A percentile compares a stretch with the other conserved stretches of the same genome.
Conservation (phyloP, 305 asterid species). For the Fraxinus albicans region DNA sequence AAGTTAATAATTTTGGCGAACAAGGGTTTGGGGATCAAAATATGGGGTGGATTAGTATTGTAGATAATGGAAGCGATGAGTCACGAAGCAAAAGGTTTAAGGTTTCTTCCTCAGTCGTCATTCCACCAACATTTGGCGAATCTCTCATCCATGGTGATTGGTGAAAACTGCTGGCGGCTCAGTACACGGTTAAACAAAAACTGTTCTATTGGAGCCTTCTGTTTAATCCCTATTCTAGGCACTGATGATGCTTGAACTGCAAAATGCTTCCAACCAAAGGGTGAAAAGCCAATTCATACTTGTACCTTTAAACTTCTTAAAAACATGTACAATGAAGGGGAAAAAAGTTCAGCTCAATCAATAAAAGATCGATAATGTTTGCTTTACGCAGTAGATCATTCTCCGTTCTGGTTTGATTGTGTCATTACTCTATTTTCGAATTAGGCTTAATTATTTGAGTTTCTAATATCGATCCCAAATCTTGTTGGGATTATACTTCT, state of each 20-base stretch:
- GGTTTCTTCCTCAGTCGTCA: conserved; percentile 75
- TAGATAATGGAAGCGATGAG: conserved; percentile 41
- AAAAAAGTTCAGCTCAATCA: neutral
- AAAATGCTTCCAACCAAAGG: conserved; percentile 28
- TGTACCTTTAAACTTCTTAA: neutral
- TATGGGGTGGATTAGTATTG: conserved; percentile 68
- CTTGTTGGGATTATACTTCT: neutral
- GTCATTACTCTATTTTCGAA: neutral
- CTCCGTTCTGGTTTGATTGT: neutral
- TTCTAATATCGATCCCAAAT: neutral
- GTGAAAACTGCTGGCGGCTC: conserved; percentile 16
- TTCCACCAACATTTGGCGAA: conserved; percentile 70
- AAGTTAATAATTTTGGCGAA: conserved; percentile 30
- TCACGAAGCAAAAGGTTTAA: conserved; percentile 75
- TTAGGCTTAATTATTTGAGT: neutral
- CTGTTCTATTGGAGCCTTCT: neutral
- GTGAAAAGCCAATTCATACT: conserved; percentile 22
- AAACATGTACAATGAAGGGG: conserved; percentile 27
- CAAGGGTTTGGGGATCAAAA: conserved; percentile 38
- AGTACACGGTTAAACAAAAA: neutral
- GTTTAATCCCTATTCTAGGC: neutral
- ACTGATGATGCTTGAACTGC: neutral
- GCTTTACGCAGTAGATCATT: neutral
- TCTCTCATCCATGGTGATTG: conserved; percentile 37
- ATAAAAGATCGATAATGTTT: neutral